Conservation (phyloP, 768 basidiomycete species). For the Lactarius pseudohatsudake region DNA sequence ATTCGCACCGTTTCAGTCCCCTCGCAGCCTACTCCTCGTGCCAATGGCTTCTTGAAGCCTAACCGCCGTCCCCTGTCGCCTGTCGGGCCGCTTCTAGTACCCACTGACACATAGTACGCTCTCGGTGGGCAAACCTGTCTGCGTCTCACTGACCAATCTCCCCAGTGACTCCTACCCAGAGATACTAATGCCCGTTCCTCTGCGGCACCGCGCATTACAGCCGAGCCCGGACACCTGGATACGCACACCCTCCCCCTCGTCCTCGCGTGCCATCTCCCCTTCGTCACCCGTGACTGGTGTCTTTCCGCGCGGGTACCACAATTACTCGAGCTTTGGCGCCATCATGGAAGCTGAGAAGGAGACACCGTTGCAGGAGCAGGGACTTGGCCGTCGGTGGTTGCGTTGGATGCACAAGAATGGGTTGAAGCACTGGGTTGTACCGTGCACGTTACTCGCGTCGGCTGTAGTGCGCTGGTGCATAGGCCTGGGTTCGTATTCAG, state of each 20-base stretch:
- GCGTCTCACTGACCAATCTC: not conserved
- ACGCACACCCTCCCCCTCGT: constrained; percentile 23
- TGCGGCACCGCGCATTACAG: constrained; percentile 20
- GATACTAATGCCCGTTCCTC: constrained; percentile 21
- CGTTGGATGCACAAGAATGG: constrained; percentile 77
- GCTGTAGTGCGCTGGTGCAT: constrained; percentile 65
- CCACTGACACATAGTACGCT: constrained; percentile 15
- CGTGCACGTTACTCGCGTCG: constrained; percentile 51
- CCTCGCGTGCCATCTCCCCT: constrained; percentile 12
- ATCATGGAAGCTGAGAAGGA: constrained; percentile 41
- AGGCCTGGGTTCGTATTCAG: constrained; percentile 80
- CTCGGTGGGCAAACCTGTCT: not conserved
- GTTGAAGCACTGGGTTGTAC: constrained; percentile 59
- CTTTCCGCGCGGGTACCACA: constrained; percentile 57
- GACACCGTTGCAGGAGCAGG: constrained; percentile 33
- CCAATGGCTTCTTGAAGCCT: constrained; percentile 16
- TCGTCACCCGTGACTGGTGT: constrained; percentile 51
- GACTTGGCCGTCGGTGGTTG: constrained; percentile 63
- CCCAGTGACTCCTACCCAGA: constrained; percentile 17
- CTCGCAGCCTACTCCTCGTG: constrained; percentile 16
- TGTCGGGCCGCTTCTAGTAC: not conserved
- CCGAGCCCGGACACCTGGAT: constrained; percentile 22
- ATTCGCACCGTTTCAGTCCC: constrained; percentile 11
- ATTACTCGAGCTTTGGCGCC: constrained; percentile 44
- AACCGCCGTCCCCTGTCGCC: constrained; percentile 16